These are phyloP conservation scores for Chenopodium quinoa DNA, from an alignment of 148 eudicot genomes.

Conservation along the genomic window DNA sequence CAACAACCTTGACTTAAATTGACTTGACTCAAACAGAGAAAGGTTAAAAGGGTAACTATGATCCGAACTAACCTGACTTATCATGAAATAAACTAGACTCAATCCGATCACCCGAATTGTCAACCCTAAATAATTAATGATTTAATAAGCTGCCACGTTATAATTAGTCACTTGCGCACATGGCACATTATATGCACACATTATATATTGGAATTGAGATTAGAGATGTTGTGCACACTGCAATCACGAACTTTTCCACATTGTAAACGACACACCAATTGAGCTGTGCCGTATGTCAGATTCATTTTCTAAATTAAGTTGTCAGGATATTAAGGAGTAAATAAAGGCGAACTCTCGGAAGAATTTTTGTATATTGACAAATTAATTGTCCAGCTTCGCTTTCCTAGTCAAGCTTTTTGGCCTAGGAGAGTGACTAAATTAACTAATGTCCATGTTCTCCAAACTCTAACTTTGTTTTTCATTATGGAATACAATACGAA, in stretches of 20 bases:
- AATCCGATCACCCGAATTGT: too few species aligned
- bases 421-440: background rate
- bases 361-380: background rate
- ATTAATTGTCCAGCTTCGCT: background rate
- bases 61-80: too few species aligned
- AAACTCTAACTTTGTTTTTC: too few species aligned
- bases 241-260: background rate
- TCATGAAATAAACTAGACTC: too few species aligned
- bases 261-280: background rate
- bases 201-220: background rate
- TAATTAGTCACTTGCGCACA: too few species aligned
- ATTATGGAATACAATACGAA: too few species aligned
- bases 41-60: too few species aligned
- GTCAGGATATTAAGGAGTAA: slow-evolving; percentile 14
- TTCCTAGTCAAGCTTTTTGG: slow-evolving; percentile 16
- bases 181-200: background rate
- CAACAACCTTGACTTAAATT: too few species aligned
- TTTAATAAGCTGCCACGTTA: too few species aligned
- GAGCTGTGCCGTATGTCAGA: background rate
- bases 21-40: too few species aligned
- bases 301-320: background rate
- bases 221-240: background rate
- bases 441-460: too few species aligned
- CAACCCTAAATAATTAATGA: too few species aligned
- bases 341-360: slow-evolving; percentile 1